Evolutionary conservation across 164 flowering plant genomes (phyloP), one percentile per base, ranked within the genome.

Genomic region (Vitis amurensis): DNA sequence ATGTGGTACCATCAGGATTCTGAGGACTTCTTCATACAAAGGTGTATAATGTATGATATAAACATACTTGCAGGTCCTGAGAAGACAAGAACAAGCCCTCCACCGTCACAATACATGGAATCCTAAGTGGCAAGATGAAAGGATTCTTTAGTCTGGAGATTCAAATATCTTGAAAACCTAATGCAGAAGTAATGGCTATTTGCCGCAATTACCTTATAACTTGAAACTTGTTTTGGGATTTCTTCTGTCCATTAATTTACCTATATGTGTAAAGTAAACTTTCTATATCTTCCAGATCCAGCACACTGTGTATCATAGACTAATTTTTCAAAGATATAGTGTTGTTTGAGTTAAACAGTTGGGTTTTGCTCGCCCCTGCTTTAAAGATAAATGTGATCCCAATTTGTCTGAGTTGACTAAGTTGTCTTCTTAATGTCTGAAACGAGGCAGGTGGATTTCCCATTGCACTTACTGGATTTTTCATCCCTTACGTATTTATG

Each of bases 41-140:
- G 4, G 15, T 17, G 27, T 52, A 29, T 6, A 9, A 11, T 55
- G 10, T 63, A 50, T 69, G 8, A 70, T 17, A 71, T 68, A 29
- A 68, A 67, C 58, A 44, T 60, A 61, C 53, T 75, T 85, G 88
- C 88, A 92, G 98, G 87, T 77, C 73, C 85, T 13, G 89, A 80
- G 78, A 91, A 85, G 86, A 91, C 97, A 19, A 86, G 79, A 73
- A 89, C 85, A 66, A 89, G 87, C 79, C 98, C 97, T 59, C 98
- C 99, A 47, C 66, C 86, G 11, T 80, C 86, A 47, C 98, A 94
- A 65, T 80, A 77, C 82, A 92, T 94, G 97, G 97, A 92, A 78
- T 81, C 87, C 8, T 92, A 72, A 77, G 53, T 27, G 16, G 47
- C 11, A 2, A 52, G 29, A 10, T 8, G 31, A 29, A 17, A 63